A percentile compares a stretch with the other conserved stretches of the same genome.
Evolutionary conservation across 257 asterid species (phyloP).

Genomic region (Knoxia roxburghii): DNA sequence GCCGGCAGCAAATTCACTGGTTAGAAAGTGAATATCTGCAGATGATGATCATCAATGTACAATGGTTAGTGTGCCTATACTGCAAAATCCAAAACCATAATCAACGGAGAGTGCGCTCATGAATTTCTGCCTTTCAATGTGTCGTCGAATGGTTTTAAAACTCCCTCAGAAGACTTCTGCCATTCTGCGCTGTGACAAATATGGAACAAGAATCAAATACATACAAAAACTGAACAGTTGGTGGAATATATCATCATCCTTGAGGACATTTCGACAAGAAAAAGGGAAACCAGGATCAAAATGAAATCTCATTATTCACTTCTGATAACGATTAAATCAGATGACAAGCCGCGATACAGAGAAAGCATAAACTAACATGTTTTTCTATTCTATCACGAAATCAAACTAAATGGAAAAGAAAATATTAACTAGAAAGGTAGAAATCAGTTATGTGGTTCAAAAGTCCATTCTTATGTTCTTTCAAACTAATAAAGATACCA

Average conservation of each 20-base stretch:
- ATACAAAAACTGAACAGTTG: not conserved
- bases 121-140: not conserved
- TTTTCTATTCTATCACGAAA: not conserved
- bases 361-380: not conserved
- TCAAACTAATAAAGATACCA: too few relatives aligned
- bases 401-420: not conserved
- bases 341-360: not conserved
- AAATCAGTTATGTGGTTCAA: not conserved
- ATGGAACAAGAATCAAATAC: not conserved
- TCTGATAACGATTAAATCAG: not conserved
- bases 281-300: not conserved
- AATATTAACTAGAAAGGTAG: not conserved
- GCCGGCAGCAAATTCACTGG: slow-evolving; percentile 5
- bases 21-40: slow-evolving; percentile 2
- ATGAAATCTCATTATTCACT: not conserved
- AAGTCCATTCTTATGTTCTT: not conserved
- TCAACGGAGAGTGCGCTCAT: not conserved
- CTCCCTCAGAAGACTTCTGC: slow-evolving; percentile 1
- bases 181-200: slow-evolving; percentile 4
- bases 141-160: slow-evolving; percentile 1
- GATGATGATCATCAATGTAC: slow-evolving; percentile 13
- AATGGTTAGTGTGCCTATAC: slow-evolving; percentile 8
- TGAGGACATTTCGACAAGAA: not conserved
- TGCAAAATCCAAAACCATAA: not conserved
- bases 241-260: not conserved